These are phyloP conservation scores for Castanospermum australe DNA, from an alignment of 306 rosid genomes.

Conservation along the genomic window DNA sequence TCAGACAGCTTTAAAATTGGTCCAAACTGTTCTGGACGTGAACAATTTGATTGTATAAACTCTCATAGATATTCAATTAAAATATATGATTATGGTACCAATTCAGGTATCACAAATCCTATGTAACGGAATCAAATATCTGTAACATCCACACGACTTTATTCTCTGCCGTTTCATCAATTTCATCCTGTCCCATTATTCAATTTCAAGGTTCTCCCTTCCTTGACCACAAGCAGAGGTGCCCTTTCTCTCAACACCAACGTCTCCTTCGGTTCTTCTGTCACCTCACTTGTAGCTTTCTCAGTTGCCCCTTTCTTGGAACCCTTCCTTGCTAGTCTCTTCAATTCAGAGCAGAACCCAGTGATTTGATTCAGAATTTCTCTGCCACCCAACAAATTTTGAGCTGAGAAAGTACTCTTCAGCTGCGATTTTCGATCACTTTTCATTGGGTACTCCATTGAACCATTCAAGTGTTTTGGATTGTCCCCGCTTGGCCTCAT, in stretches of 20 bases:
- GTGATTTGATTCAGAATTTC: slow-evolving; percentile 53
- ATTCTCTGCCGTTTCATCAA: too few species aligned
- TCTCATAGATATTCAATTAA: neutral
- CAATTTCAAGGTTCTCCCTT: slow-evolving; percentile 19
- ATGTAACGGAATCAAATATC: neutral
- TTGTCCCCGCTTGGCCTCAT: slow-evolving; percentile 2
- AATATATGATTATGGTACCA: neutral
- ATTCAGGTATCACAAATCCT: too few species aligned
- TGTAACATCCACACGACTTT: neutral
- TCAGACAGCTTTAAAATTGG: too few species aligned
- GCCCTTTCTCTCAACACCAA: slow-evolving; percentile 34
- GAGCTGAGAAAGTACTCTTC: slow-evolving; percentile 49
- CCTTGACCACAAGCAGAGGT: slow-evolving; percentile 40
- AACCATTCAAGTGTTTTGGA: slow-evolving; percentile 8
- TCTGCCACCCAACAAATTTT: slow-evolving; percentile 46
- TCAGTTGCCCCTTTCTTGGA: slow-evolving; percentile 34
- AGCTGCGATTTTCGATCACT: slow-evolving; percentile 27
- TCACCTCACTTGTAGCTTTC: slow-evolving; percentile 23
- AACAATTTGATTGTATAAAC: neutral
- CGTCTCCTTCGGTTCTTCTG: slow-evolving; percentile 29
- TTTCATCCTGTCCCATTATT: neutral
- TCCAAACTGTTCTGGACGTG: neutral
- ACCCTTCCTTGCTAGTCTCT: slow-evolving; percentile 46
- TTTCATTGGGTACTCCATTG: slow-evolving; percentile 19
- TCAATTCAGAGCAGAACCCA: slow-evolving; percentile 46